Evolutionary conservation across 192 early-diverging fungal species (phyloP), one percentile per base, ranked within the genome.

Genomic region (Backusella macrospora): DNA sequence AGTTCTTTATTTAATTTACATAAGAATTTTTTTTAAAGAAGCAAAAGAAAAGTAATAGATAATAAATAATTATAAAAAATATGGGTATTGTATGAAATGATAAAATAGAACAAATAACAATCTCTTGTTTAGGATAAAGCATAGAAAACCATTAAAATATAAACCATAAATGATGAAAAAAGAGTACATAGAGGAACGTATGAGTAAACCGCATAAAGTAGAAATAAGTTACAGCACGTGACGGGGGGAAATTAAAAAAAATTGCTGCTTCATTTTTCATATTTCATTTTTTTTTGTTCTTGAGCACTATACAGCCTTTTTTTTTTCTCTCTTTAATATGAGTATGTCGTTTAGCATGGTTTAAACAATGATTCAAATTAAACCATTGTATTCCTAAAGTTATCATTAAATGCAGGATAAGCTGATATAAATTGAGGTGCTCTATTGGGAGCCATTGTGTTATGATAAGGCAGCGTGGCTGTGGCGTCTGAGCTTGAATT

Each of bases 301-400:
- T 55, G 21, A 21, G 49, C 18, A 10, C 18, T 55, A 45, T 46
- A 46, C 52, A 21, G 3, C 21, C 2, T 26, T 26, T 23, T 13
- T 59, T 26, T 23, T 13, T 59, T 59, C 26, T 59, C 18, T 59
- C 52, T 23, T 59, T 26, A 18, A 49, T 59, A 59, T 23, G 52
- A 59, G 23, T 59, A 18, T 18, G 26, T 26, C 26, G 26, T 23
- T 59, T 23, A 23, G 26, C 7, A 23, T 59, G 4, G 13, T 59
- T 26, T 59, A 23, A 59, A 13, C 52, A 26, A 26, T 59, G 52
- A 4, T 12, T 59, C 26, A 26, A 12, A 6, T 26, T 59, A 59
- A 59, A 59, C 52, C 52, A 59, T 59, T 59, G 52, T 59, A 23
- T 59, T 59, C 52, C 52, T 59, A 59, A 59, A 59, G 21, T 59